These are phyloP conservation scores for Abortiporus biennis DNA, from an alignment of 1,284 basidiomycete genomes.

Conservation along the genomic window DNA sequence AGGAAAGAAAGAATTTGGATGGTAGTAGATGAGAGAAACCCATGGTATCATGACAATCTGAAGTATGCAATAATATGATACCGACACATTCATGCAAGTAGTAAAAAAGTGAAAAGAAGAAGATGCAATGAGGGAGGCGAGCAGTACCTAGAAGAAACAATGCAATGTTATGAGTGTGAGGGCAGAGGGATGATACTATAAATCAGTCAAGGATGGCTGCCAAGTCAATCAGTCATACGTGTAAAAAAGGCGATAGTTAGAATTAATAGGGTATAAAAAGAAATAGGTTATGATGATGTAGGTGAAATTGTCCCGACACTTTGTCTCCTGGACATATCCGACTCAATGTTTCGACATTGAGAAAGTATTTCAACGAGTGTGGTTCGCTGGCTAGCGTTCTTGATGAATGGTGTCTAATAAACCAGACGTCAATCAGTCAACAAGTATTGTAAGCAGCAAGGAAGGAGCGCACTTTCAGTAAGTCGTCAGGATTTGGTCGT, in stretches of 20 bases:
- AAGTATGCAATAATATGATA: too few relatives aligned
- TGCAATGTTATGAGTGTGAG: neutral
- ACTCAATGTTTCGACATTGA: conserved; percentile 64
- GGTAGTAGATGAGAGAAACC: too few relatives aligned
- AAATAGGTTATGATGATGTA: neutral
- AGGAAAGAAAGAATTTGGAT: too few relatives aligned
- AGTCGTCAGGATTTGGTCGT: conserved; percentile 51
- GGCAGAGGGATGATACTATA: neutral
- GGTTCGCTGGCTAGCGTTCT: conserved; percentile 58
- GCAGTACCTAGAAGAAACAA: neutral
- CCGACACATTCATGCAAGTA: neutral
- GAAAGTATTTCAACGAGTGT: conserved; percentile 60
- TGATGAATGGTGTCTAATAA: conserved; percentile 53
- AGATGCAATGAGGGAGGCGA: neutral
- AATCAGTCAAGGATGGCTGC: too few relatives aligned
- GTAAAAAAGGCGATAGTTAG: too few relatives aligned
- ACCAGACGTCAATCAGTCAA: neutral
- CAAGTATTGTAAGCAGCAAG: neutral
- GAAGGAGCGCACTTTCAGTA: conserved; percentile 45
- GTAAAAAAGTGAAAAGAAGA: neutral
- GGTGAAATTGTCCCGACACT: conserved; percentile 26
- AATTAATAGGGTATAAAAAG: neutral
- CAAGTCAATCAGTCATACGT: too few relatives aligned
- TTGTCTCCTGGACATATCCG: conserved; percentile 36
- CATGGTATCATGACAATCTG: too few relatives aligned